Conservation (phyloP, 495 filamentous ascomycete genomes). For the Bryoglossum gracile region DNA sequence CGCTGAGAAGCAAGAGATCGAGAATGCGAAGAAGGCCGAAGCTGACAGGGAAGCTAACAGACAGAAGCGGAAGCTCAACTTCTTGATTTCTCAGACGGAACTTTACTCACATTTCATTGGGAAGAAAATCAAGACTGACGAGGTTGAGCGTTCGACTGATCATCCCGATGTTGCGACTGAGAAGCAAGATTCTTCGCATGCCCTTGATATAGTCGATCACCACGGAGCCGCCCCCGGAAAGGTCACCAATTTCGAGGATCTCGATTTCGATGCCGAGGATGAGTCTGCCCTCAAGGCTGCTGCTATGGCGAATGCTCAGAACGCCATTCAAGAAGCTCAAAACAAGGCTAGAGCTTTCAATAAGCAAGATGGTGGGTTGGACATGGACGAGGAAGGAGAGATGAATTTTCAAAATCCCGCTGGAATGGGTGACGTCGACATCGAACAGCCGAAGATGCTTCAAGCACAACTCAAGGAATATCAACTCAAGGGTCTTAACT, state of each 20-base stretch:
- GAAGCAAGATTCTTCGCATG: slow-evolving; percentile 38
- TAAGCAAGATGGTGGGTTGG: slow-evolving; percentile 47
- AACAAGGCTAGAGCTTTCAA: slow-evolving; percentile 91
- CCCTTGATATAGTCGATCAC: slow-evolving; percentile 51
- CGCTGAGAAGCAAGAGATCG: slow-evolving; percentile 92
- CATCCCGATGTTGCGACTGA: slow-evolving; percentile 54
- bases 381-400: slow-evolving; percentile 77
- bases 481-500: slow-evolving; percentile 96
- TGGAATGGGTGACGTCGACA: slow-evolving; percentile 85
- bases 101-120: slow-evolving; percentile 99
- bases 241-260: slow-evolving; percentile 85
- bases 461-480: slow-evolving; percentile 95
- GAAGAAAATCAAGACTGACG: slow-evolving; percentile 95
- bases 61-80: slow-evolving; percentile 98
- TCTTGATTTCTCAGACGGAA: slow-evolving; percentile 98
- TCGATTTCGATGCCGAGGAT: slow-evolving; percentile 95
- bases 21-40: slow-evolving; percentile 93
- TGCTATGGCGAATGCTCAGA: slow-evolving; percentile 92
- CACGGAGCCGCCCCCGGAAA: slow-evolving; percentile 52
- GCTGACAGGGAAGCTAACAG: slow-evolving; percentile 94
- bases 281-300: slow-evolving; percentile 73
- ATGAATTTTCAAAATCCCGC: slow-evolving; percentile 99
- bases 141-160: slow-evolving; percentile 82
- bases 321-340: slow-evolving; percentile 91
- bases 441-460: slow-evolving; percentile 91